Evolutionary conservation across 352 stramenopile species (phyloP).

Genomic region (Phytophthora sansomeana): DNA sequence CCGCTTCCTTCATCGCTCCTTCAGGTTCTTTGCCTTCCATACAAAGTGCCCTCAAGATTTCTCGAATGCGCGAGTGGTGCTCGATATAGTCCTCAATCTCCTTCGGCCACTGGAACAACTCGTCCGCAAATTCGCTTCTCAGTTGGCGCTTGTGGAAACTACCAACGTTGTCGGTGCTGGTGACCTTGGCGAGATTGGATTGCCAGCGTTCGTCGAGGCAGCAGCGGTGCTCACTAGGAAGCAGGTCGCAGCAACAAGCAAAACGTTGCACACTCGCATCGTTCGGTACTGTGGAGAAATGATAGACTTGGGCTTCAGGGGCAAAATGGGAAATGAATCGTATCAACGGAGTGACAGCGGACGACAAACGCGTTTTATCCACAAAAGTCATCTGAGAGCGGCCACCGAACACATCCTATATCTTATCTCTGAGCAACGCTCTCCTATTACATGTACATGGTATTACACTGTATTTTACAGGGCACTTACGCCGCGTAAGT

Average conservation of each 20-base stretch:
- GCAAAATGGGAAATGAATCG: conserved; percentile 10
- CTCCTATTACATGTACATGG: too few species aligned
- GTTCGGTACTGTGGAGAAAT: not conserved
- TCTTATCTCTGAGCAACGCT: not conserved
- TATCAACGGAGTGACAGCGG: not conserved
- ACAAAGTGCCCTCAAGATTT: conserved; percentile 22
- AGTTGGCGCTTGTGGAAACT: conserved; percentile 7
- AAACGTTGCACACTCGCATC: conserved; percentile 13
- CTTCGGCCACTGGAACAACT: conserved; percentile 15
- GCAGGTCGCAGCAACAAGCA: not conserved
- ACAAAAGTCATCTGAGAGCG: conserved; percentile 13
- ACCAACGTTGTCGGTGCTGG: not conserved
- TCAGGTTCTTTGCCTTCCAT: conserved; percentile 18
- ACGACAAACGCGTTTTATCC: not conserved
- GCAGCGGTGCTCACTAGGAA: not conserved
- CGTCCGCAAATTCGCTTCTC: conserved; percentile 5
- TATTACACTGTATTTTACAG: too few species aligned
- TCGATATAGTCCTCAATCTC: conserved; percentile 18
- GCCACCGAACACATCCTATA: conserved; percentile 19
- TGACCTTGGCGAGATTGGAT: not conserved
- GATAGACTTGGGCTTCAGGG: not conserved
- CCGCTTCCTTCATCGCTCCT: conserved; percentile 1
- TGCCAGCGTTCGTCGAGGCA: not conserved
- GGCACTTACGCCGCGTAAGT: too few species aligned
- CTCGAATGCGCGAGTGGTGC: conserved; percentile 20